phyloP scores from a whole-genome alignment of 2,329 filamentous ascomycete species.

The Monilinia fructicola region DNA sequence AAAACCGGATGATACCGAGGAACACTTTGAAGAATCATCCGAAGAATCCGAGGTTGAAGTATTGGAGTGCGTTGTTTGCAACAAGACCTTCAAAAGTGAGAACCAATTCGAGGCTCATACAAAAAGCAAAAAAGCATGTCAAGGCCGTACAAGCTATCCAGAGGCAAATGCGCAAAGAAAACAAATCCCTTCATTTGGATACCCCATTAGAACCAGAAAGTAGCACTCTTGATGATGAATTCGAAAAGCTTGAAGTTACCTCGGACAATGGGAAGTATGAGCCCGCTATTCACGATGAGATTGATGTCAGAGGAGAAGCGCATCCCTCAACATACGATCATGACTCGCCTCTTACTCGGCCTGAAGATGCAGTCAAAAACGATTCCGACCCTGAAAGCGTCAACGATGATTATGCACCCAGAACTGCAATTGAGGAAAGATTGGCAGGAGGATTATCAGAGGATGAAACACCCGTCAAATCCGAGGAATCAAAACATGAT shows the following conservation, averaged over 20 bases:
- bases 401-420: conserved; percentile 41
- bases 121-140: conserved; percentile 89
- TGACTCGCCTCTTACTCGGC: not conserved
- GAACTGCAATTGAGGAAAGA: conserved; percentile 34
- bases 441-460: not conserved
- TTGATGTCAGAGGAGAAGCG: not conserved
- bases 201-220: conserved; percentile 23
- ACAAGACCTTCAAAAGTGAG: conserved; percentile 82
- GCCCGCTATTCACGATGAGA: not conserved
- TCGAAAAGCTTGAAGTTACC: conserved; percentile 29
- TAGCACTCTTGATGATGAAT: conserved; percentile 28
- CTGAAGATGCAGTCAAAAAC: not conserved
- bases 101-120: conserved; percentile 90
- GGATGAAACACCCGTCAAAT: not conserved
- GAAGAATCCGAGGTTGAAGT: conserved; percentile 57
- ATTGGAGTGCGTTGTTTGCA: conserved; percentile 75
- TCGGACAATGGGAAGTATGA: conserved; percentile 7
- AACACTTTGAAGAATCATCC: conserved; percentile 54
- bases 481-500: conserved; percentile 14
- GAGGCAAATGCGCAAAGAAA: conserved; percentile 80
- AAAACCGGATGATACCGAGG: conserved; percentile 54
- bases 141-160: conserved; percentile 81
- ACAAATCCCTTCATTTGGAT: conserved; percentile 57
- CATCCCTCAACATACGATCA: not conserved
- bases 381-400: conserved; percentile 26